Base-by-base conservation (phyloP, 2,329 filamentous ascomycete species). In the Falciphora oryzae region DNA sequence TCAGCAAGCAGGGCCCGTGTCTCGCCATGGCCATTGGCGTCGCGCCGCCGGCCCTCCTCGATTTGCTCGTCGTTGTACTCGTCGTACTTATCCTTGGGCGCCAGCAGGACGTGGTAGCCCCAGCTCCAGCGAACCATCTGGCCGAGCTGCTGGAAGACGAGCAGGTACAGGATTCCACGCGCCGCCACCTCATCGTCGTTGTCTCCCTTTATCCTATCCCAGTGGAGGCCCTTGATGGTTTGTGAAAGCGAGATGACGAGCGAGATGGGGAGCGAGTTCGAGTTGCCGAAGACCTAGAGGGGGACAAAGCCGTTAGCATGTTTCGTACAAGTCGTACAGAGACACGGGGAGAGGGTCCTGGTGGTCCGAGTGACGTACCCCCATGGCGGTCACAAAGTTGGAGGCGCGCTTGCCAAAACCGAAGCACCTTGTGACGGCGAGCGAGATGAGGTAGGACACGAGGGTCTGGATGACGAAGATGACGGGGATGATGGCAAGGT, bases 341-440 rank as follows among this genome's bases (percentile, higher is more conserved):
- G 29, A 57, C 27, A 59, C 38, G 58, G 14, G 29, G 13, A 18
- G 11, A 28, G 28, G 32, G 32, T 22, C 2, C 27, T 27, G n/a
- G 2, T 38, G 25, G 10, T 27, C n/a, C 32, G 14, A 27, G 60
- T 25, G 44, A 68, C 71, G 59, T 69, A 76, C 85, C 53, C 91
- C 93, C 95, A 99, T 99, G 63, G 95, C 95, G 38, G 92, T 91
- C 57, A 99, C 90, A 73, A 99, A 99, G 78, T 99, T 99, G 69
- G 89, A 86, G 57, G 93, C 91, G 67, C 94, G 87, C 75, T 90
- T 93, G 71, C 87, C 87, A 77, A 99, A 93, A 22, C 91, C 83
- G 75, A 93, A 96, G 61, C 87, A 79, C 76, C 85, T 89, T 25
- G 91, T 86, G 64, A 98, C 85, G 16, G 83, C 71, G 11, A 87